Percentiles rank a stretch among this genome's conserved stretches.
These are phyloP conservation scores for Cladosporium sp. DNA, from an alignment of 2,329 filamentous ascomycete genomes.

Conservation along the genomic window DNA sequence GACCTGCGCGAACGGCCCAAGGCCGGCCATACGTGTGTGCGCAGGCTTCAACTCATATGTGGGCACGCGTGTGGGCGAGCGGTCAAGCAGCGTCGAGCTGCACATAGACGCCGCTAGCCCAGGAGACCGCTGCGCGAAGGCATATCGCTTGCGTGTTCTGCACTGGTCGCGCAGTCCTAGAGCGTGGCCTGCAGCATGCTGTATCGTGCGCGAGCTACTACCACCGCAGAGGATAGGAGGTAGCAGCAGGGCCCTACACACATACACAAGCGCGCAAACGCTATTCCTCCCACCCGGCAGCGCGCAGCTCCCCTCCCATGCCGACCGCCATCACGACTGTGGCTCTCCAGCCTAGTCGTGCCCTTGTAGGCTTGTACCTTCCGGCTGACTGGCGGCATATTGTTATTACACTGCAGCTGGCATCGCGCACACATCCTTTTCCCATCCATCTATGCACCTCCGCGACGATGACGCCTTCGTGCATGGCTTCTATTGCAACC, in stretches of 20 bases:
- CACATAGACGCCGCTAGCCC: background rate
- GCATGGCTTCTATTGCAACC: conserved; percentile 2
- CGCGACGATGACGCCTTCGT: background rate
- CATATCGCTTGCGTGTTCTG: background rate
- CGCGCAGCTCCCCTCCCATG: background rate
- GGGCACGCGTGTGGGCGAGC: background rate
- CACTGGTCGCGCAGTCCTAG: background rate
- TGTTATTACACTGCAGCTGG: background rate
- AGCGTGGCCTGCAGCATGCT: background rate
- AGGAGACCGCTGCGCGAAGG: background rate
- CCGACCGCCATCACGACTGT: conserved; percentile 3
- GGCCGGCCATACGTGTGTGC: no score
- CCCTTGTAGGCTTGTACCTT: background rate
- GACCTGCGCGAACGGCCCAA: background rate
- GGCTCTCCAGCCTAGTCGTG: background rate
- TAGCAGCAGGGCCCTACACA: background rate
- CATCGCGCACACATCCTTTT: background rate
- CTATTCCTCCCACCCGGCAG: background rate
- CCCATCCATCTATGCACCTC: background rate
- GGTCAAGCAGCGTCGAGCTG: background rate
- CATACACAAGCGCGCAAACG: background rate
- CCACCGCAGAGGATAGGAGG: background rate
- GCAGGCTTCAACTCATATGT: no score
- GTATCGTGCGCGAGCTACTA: background rate
- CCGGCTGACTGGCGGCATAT: conserved; percentile 1